Evolutionary conservation across 2,329 filamentous ascomycete genomes (phyloP), one percentile per base, ranked within the genome.

Genomic region (Talaromyces albobiverticillius): DNA sequence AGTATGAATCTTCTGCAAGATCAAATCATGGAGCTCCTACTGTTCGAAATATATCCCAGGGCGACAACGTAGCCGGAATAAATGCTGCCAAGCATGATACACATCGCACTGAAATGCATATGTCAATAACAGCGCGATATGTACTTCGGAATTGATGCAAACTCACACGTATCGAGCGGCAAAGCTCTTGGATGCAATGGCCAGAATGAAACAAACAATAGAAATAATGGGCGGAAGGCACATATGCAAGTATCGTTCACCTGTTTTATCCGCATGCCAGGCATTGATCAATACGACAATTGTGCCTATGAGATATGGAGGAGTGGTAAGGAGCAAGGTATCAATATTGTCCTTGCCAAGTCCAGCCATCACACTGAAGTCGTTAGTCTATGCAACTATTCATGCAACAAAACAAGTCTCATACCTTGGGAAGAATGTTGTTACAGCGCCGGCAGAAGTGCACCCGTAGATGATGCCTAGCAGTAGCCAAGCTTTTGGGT

Each of bases 1-100:
- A 43, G 41, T 43, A 43, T 25, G 20, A 2, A 10, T 10, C 14
- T 11, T 6, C 5, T 20, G 16, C 14, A 18, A 26, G 13, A 6
- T 14, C 5, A 6, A n/a, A 43, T 16, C 3, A 43, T 5, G 7
- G 41, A 26, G 41, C 10, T 43, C 20, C 25, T 43, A 43, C 41
- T 87, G 65, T 88, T 89, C 45, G 81, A 84, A 59, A 92, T 90
- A 89, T 89, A 94, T 2, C 85, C 81, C 3, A 89, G 74, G 1
- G 79, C 79, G 1, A 89, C 85, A 0, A 87, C 87, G 64, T 85
- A 90, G 46, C 82, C 81, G 1, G 81, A 79, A 62, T 88, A 88
- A 2, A 86, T 74, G 0, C 83, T 81, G 0, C 82, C 77, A 2
- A 82, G 73, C 83, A 90, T 89, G 36, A 90, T 74, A 79, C 90